A percentile compares a stretch with the other conserved stretches of the same genome.
Evolutionary conservation across 2,329 filamentous ascomycete species (phyloP).

Genomic region (Exophiala bonariae): DNA sequence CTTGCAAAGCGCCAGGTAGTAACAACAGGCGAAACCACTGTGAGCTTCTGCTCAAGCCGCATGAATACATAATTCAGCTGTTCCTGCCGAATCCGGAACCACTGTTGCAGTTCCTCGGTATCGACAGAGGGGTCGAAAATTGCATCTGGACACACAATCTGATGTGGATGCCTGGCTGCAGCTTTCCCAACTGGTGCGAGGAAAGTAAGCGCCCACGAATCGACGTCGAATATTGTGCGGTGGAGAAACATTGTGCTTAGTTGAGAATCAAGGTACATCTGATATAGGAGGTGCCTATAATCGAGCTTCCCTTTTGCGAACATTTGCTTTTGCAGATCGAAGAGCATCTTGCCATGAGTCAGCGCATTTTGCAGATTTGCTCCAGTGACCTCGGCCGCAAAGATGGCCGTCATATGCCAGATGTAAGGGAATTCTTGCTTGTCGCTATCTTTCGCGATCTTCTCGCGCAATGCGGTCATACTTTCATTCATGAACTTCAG

Average conservation of each 20-base stretch:
- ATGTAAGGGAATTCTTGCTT: neutral
- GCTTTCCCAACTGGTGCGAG: constrained; percentile 6
- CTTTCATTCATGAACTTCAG: neutral
- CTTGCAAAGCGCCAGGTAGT: constrained; percentile 7
- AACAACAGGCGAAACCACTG: constrained; percentile 1
- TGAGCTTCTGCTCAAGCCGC: neutral
- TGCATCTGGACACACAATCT: neutral
- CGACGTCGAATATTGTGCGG: constrained; percentile 10
- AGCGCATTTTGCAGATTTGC: constrained; percentile 5
- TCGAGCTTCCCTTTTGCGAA: constrained; percentile 6
- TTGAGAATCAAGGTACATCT: constrained; percentile 11
- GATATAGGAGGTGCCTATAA: constrained; percentile 9
- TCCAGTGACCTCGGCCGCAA: neutral
- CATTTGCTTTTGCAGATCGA: constrained; percentile 4
- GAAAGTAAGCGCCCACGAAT: constrained; percentile 5
- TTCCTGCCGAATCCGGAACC: constrained; percentile 4
- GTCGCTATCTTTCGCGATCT: constrained; percentile 1
- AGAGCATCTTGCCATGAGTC: constrained; percentile 10
- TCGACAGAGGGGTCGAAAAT: constrained; percentile 3
- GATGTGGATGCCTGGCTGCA: neutral
- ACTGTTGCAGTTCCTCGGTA: constrained; percentile 4
- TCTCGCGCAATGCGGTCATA: neutral
- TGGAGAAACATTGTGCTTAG: constrained; percentile 11
- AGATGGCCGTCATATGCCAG: constrained; percentile 2
- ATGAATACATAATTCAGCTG: constrained; percentile 1